These are phyloP conservation scores for Fusarium xylarioides DNA, from an alignment of 2,329 filamentous ascomycete species.

Conservation along the genomic window DNA sequence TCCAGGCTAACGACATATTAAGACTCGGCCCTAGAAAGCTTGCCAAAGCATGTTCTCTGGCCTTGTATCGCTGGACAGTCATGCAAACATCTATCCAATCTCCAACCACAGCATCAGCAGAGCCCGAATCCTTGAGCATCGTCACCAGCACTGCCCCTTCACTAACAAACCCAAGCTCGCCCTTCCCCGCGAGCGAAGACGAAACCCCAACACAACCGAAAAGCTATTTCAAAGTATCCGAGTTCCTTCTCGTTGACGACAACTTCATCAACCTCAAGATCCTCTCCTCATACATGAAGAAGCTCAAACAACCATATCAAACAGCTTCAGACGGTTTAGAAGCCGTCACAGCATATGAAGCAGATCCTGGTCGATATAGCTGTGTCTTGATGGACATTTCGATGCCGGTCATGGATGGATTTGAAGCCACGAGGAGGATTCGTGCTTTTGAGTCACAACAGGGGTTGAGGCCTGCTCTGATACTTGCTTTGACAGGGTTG, in stretches of 20 bases:
- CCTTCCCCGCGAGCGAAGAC: constrained; percentile 16
- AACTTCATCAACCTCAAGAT: constrained; percentile 53
- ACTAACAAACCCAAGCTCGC: background rate
- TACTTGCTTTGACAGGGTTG: constrained; percentile 64
- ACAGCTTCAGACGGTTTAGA: constrained; percentile 49
- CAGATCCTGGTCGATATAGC: constrained; percentile 33
- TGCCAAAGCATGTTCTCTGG: constrained; percentile 45
- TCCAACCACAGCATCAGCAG: background rate
- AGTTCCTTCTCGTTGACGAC: constrained; percentile 53
- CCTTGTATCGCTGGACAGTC: constrained; percentile 42
- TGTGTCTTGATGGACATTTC: constrained; percentile 60
- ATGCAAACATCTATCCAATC: background rate
- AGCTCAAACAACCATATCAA: constrained; percentile 43
- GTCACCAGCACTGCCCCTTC: background rate
- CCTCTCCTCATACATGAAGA: constrained; percentile 48
- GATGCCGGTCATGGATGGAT: constrained; percentile 66
- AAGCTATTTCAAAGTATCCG: background rate
- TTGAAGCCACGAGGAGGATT: constrained; percentile 61
- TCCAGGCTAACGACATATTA: background rate
- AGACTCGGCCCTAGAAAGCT: constrained; percentile 52
- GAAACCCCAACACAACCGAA: constrained; percentile 6
- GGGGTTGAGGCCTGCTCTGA: constrained; percentile 52
- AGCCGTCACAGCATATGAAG: constrained; percentile 45
- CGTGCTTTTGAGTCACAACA: constrained; percentile 57
- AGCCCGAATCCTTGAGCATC: background rate